Evolutionary conservation across 306 rosid species (phyloP), one percentile per base, ranked within the genome.

Genomic region (Castanea crenata): DNA sequence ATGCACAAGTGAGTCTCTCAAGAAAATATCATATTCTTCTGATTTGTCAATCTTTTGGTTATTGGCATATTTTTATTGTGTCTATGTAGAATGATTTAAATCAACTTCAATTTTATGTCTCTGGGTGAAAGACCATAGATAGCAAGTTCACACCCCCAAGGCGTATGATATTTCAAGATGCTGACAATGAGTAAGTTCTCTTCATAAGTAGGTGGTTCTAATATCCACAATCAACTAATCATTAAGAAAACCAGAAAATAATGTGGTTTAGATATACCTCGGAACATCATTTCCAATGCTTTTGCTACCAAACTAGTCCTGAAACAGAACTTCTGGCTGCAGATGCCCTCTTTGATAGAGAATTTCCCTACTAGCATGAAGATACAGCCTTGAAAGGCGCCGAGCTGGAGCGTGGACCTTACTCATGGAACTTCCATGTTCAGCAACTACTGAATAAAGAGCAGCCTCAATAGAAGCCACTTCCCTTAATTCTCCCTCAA

Each of bases 371-470:
- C 94, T 89, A 82, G 93, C 85, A 88, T 95, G 97, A 87, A 95
- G 90, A 83, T 95, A 95, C 55, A 95, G 71, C 85, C 99, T 90
- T 63, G 96, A 88, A 80, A 95, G 96, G 61, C 99, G 96, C 80
- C 99, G 90, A 55, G 99, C 99, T 19, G 99, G 98, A 79, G 99
- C 96, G 52, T 95, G 98, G 81, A 95, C 98, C 90, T 95, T 95
- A 88, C 91, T 89, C 91, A 76, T 88, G 82, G 99, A 93, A 82
- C 97, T 93, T 89, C 98, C 99, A 82, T 95, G 99, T 88, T 95
- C 99, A n/a, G 99, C 96, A 52, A 86, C 94, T 77, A 91, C 91
- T 18, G 98, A 89, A 85, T 93, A 95, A 84, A 95, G 90, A 80
- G 98, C 87, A 78, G 98, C 94, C 86, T 95, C 98, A 35, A 89